Percentiles rank a stretch among this genome's conserved stretches.
Conservation (phyloP, 2,329 filamentous ascomycete species). For the Alternaria sp. region DNA sequence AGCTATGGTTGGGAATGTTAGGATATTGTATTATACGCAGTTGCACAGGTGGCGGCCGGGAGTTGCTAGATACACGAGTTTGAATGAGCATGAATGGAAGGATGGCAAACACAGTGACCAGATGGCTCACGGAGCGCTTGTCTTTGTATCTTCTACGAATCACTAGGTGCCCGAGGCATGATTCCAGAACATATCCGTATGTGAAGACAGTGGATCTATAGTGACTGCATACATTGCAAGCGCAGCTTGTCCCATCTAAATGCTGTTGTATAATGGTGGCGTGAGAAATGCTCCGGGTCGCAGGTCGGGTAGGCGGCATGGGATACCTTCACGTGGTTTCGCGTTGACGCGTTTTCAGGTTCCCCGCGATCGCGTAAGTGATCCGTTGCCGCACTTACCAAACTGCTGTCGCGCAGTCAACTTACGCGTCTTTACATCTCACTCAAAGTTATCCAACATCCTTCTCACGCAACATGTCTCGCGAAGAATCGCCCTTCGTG, state of each 20-base stretch:
- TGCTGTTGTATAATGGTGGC: background rate
- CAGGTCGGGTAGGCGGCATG: background rate
- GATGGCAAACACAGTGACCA: background rate
- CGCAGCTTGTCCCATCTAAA: background rate
- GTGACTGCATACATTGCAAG: background rate
- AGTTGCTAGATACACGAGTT: background rate
- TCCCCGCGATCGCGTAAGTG: constrained; percentile 7
- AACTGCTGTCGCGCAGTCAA: background rate
- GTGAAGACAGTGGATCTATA: background rate
- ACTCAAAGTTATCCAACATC: background rate
- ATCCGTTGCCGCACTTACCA: background rate
- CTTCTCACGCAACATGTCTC: constrained; percentile 16
- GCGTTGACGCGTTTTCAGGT: constrained; percentile 23
- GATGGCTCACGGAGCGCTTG: background rate
- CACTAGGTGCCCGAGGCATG: background rate
- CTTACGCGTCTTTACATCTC: background rate
- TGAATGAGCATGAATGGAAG: background rate
- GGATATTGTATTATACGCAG: constrained; percentile 4
- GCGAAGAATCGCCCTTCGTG: constrained; percentile 19
- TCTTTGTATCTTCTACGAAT: background rate
- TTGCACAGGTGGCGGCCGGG: background rate
- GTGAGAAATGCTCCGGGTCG: background rate
- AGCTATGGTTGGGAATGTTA: background rate
- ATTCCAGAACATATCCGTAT: background rate
- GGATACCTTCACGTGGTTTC: constrained; percentile 21